Percentiles rank a stretch among this genome's conserved stretches.
Conservation (phyloP, 345 rosid genomes). For the Sisymbrium altissimum region DNA sequence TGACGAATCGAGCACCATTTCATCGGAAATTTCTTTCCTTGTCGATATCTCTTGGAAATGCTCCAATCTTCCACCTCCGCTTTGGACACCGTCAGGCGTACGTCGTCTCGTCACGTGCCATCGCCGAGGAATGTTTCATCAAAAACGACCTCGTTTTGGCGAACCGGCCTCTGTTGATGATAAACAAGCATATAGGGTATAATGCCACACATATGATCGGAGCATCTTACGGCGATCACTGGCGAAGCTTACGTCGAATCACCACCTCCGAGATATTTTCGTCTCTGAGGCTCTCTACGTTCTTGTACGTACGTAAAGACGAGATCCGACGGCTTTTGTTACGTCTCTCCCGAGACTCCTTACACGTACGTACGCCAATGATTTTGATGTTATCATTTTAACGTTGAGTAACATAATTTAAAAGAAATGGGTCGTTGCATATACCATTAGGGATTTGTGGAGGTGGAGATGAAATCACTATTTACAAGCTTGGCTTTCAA, state of each 20-base stretch:
- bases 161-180: conserved; percentile 36
- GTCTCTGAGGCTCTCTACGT: conserved; percentile 24
- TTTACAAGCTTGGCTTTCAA: conserved; percentile 42
- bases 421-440: background rate
- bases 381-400: too few relatives aligned
- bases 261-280: conserved; percentile 43
- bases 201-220: conserved; percentile 33
- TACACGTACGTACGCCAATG: conserved; percentile 29
- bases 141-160: conserved; percentile 45
- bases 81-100: conserved; percentile 40
- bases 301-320: conserved; percentile 27
- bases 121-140: conserved; percentile 48
- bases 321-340: conserved; percentile 37
- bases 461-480: conserved; percentile 43
- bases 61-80: conserved; percentile 41
- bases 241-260: conserved; percentile 49
- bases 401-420: background rate
- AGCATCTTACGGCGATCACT: conserved; percentile 42
- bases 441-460: conserved; percentile 19
- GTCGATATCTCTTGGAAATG: conserved; percentile 35
- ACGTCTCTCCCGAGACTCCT: conserved; percentile 26
- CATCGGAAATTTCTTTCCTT: conserved; percentile 33
- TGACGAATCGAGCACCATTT: conserved; percentile 38
- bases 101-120: conserved; percentile 40
- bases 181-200: conserved; percentile 30